phyloP scores from a whole-genome alignment of 192 early-diverging fungal species.

The Backusella tuberculispora region DNA sequence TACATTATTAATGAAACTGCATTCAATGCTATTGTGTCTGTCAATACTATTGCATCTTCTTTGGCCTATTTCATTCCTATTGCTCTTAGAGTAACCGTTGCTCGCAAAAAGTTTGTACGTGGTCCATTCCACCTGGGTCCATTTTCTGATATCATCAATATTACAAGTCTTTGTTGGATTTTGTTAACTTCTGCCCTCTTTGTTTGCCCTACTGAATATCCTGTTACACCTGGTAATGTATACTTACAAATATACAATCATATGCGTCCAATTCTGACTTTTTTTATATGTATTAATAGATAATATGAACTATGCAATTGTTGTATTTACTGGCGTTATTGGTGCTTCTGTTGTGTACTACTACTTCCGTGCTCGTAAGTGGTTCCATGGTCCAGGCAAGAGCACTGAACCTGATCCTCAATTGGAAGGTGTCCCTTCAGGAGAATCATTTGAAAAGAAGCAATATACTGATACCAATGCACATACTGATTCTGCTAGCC shows the following conservation, averaged over 20 bases:
- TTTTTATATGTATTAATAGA: not conserved
- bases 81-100: conserved; percentile 45
- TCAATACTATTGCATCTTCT: conserved; percentile 56
- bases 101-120: conserved; percentile 46
- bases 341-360: conserved; percentile 46
- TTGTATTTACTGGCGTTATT: conserved; percentile 43
- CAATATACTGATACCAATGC: not conserved
- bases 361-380: conserved; percentile 45
- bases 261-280: not conserved
- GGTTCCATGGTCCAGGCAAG: conserved; percentile 43
- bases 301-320: conserved; percentile 53
- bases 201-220: conserved; percentile 46
- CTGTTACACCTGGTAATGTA: conserved; percentile 41
- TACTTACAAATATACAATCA: not conserved
- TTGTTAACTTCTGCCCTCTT: conserved; percentile 42
- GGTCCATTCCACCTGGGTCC: conserved; percentile 53
- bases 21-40: conserved; percentile 53
- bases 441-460: not conserved
- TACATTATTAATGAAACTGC: conserved; percentile 51
- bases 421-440: conserved; percentile 12
- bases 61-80: conserved; percentile 57
- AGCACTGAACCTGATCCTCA: conserved; percentile 6
- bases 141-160: conserved; percentile 44
- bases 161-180: conserved; percentile 44
- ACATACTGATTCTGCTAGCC: not conserved